phyloP scores from a whole-genome alignment of 2,329 filamentous ascomycete species.

The Fusarium sororula region DNA sequence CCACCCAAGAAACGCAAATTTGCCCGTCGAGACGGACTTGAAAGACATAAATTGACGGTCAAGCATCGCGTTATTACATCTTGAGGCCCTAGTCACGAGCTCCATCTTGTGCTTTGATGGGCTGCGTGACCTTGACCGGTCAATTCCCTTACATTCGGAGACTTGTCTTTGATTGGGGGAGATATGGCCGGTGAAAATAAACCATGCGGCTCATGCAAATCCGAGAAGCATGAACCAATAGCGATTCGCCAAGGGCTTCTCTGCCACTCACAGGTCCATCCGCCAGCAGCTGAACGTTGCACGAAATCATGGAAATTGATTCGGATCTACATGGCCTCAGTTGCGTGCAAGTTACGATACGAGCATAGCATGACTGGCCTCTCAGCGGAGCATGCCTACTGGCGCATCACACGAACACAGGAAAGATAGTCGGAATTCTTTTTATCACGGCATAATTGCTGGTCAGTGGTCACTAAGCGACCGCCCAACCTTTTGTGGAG shows the following conservation, averaged over 20 bases:
- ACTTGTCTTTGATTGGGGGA: conserved; percentile 35
- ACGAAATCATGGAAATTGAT: conserved; percentile 9
- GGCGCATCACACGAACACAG: background rate
- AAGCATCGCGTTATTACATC: conserved; percentile 48
- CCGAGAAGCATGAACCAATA: conserved; percentile 33
- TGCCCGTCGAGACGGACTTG: conserved; percentile 53
- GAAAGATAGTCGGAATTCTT: background rate
- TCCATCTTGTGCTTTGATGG: conserved; percentile 24
- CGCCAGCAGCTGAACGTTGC: conserved; percentile 22
- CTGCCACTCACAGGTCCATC: conserved; percentile 14
- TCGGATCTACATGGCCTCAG: conserved; percentile 7
- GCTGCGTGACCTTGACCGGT: conserved; percentile 38
- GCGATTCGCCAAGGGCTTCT: conserved; percentile 17
- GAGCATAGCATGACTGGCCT: background rate
- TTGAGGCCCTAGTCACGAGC: conserved; percentile 32
- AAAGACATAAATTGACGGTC: conserved; percentile 52
- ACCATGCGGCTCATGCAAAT: conserved; percentile 27
- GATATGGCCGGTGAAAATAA: conserved; percentile 32
- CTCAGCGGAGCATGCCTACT: background rate
- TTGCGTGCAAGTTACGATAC: background rate
- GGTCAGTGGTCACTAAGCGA: conserved; percentile 11
- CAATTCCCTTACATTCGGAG: conserved; percentile 34
- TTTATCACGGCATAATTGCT: conserved; percentile 7
- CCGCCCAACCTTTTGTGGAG: background rate
- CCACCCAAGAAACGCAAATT: conserved; percentile 53